Conservation (phyloP, 1,139 yeast species). For the Schwanniomyces etchellsii region DNA sequence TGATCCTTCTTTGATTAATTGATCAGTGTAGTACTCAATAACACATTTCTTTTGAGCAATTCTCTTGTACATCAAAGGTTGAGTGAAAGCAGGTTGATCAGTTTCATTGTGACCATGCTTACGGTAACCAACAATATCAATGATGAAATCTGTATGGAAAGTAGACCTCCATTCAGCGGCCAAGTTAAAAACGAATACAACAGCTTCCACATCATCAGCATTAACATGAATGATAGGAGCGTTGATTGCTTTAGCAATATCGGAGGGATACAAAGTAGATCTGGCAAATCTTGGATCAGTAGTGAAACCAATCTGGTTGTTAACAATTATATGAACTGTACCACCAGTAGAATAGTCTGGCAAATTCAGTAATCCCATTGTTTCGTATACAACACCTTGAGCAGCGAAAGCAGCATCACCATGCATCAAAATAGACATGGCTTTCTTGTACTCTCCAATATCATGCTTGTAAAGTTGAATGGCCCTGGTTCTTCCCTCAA, state of each 20-base stretch:
- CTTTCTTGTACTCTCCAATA: slow-evolving; percentile 75
- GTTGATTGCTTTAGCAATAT: slow-evolving; percentile 91
- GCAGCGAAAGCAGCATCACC: slow-evolving; percentile 99
- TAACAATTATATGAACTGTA: slow-evolving; percentile 90
- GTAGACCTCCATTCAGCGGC: slow-evolving; percentile 99
- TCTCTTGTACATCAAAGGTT: slow-evolving; percentile 92
- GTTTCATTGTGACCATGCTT: slow-evolving; percentile 99
- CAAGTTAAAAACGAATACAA: slow-evolving; percentile 83
- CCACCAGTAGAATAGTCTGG: slow-evolving; percentile 99
- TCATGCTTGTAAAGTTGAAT: slow-evolving; percentile 89
- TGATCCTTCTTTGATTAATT: slow-evolving; percentile 79
- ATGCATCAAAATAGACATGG: slow-evolving; percentile 87
- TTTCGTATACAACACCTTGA: slow-evolving; percentile 98
- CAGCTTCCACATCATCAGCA: slow-evolving; percentile 96
- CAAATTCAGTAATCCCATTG: slow-evolving; percentile 88
- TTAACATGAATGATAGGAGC: slow-evolving; percentile 99
- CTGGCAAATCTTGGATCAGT: slow-evolving; percentile 97
- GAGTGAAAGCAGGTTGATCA: slow-evolving; percentile 98
- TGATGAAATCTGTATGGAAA: slow-evolving; percentile 92
- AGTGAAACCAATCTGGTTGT: slow-evolving; percentile 98
- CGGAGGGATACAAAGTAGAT: slow-evolving; percentile 97
- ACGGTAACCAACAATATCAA: slow-evolving; percentile 97
- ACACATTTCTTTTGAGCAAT: slow-evolving; percentile 87
- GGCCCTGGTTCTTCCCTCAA: slow-evolving; percentile 96
- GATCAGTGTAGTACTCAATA: slow-evolving; percentile 75